Conservation (phyloP, 179 eudicot species). For the Beta corolliflora region DNA sequence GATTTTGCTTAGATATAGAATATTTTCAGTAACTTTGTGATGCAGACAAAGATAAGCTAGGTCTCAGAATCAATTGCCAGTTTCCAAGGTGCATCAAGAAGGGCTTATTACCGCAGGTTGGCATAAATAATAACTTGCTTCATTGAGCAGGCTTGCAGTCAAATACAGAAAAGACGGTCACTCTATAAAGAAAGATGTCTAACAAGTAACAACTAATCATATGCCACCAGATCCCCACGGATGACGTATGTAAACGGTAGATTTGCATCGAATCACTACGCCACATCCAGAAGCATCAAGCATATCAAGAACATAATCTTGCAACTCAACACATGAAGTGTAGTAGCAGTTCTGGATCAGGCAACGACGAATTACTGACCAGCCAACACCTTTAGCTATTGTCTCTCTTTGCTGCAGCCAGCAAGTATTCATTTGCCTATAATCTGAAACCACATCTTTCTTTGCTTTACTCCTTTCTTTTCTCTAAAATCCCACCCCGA, state of each 20-base stretch:
- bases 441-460: background rate
- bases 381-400: background rate
- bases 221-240: background rate
- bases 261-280: background rate
- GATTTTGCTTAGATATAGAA: background rate
- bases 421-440: background rate
- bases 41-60: background rate
- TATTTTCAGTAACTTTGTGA: conserved; percentile 2
- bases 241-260: background rate
- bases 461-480: conserved; percentile 7
- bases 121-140: background rate
- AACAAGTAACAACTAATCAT: background rate
- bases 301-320: background rate
- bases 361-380: background rate
- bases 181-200: background rate
- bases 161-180: background rate
- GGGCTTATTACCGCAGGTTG: background rate
- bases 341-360: background rate
- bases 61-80: background rate
- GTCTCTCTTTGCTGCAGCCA: background rate
- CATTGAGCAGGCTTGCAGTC: background rate
- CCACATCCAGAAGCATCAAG: background rate
- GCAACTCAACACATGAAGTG: background rate
- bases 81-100: conserved; percentile 11
- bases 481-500: background rate